These are phyloP conservation scores for Fusarium gaditjirri DNA, from an alignment of 2,329 filamentous ascomycete species.

Conservation along the genomic window DNA sequence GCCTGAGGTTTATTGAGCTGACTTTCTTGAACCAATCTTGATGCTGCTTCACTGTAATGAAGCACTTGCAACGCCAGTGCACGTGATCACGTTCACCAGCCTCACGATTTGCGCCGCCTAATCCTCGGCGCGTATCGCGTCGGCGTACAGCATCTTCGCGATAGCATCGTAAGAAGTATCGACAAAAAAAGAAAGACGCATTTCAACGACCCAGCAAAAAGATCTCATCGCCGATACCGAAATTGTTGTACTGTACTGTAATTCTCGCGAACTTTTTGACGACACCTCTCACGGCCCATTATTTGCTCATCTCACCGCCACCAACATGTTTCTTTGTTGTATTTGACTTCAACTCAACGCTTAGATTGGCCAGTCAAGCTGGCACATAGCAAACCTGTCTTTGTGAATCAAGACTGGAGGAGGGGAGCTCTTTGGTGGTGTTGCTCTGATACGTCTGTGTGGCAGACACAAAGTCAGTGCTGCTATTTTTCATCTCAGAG, in stretches of 20 bases:
- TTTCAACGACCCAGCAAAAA: not conserved
- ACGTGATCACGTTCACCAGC: constrained; percentile 44
- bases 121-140: constrained; percentile 51
- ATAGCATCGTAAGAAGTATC: constrained; percentile 37
- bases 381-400: constrained; percentile 10
- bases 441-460: constrained; percentile 9
- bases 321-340: constrained; percentile 46
- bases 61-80: constrained; percentile 16
- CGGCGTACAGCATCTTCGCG: constrained; percentile 41
- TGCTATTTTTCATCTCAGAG: constrained; percentile 37
- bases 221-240: not conserved
- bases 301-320: constrained; percentile 28
- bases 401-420: constrained; percentile 12
- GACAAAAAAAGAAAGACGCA: constrained; percentile 24
- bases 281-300: not conserved
- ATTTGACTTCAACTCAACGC: constrained; percentile 21
- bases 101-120: constrained; percentile 49
- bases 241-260: not conserved
- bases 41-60: not conserved
- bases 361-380: constrained; percentile 35
- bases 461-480: constrained; percentile 12
- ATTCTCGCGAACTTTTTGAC: not conserved
- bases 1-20: not conserved
- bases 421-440: constrained; percentile 7
- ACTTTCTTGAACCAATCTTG: not conserved